Evolutionary conservation across 1,284 basidiomycete genomes (phyloP).

Genomic region (Apiotrichum gracile): DNA sequence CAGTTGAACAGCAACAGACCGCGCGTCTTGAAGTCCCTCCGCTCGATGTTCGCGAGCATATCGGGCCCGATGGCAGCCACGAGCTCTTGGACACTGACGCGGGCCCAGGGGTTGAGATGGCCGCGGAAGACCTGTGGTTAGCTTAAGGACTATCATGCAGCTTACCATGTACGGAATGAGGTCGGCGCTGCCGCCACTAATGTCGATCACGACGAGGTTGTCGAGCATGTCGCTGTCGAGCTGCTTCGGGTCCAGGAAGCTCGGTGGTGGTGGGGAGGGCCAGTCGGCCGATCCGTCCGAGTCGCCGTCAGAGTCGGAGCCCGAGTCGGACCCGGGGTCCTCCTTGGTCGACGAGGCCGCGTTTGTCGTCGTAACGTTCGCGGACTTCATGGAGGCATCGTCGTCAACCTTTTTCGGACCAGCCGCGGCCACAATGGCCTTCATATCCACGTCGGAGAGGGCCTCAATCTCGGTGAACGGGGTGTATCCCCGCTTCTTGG

Average conservation of each 20-base stretch:
- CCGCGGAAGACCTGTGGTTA: constrained; percentile 2
- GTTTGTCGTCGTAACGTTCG: neutral
- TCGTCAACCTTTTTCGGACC: neutral
- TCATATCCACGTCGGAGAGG: neutral
- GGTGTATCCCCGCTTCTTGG: constrained; percentile 44
- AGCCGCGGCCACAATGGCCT: neutral
- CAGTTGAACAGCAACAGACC: constrained; percentile 8
- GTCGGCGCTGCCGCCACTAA: neutral
- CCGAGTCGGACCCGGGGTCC: constrained; percentile 4
- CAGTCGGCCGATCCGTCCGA: constrained; percentile 18
- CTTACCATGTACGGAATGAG: constrained; percentile 9
- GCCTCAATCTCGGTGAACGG: constrained; percentile 30
- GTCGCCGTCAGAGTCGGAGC: constrained; percentile 1
- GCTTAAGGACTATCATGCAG: neutral
- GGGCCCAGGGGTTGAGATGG: neutral
- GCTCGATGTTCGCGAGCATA: constrained; percentile 5
- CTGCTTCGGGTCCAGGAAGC: constrained; percentile 25
- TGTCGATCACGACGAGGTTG: constrained; percentile 25
- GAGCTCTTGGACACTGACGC: constrained; percentile 1
- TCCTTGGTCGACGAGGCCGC: neutral
- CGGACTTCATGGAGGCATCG: neutral
- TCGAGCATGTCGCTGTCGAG: constrained; percentile 23
- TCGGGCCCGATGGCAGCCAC: constrained; percentile 12
- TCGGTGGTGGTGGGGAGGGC: constrained; percentile 37
- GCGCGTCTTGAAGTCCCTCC: constrained; percentile 1